Evolutionary conservation across 768 basidiomycete species (phyloP), one percentile per base, ranked within the genome.

Genomic region (Kockovaella imperatae): DNA sequence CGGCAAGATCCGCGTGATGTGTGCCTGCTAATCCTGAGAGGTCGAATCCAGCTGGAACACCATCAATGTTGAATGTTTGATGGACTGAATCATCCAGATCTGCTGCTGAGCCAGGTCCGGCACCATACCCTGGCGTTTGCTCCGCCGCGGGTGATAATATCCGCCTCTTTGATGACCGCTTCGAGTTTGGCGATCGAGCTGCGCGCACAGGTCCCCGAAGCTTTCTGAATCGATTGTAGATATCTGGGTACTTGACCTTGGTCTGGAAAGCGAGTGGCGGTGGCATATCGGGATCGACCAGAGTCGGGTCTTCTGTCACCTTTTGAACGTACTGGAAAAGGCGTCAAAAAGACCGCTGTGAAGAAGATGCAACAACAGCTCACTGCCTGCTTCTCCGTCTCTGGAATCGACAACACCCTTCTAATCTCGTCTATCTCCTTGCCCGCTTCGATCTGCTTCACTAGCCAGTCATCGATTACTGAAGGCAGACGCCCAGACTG

Each of bases 221-320:
- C 35, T 64, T 63, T 8, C 65, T 53, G 49, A 56, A 67, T 35
- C 65, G 54, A 24, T 67, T 67, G 45, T 67, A 67, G 25, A 67
- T 52, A 39, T 64, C 65, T 20, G 65, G 59, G 39, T 67, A 67
- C 46, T 64, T 64, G 46, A 67, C 61, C 25, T 59, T 52, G 4
- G 57, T 40, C 5, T 51, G 45, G 30, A 58, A 42, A 0, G 59
- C 57, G 5, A 64, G 23, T 8, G 62, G 47, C 6, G 65, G 65
- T 2, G 65, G 65, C 43, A 54, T 35, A 46, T 59, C 54, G 3
- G 52, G 51, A 5, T 44, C 39, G 4, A 54, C 24, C 6, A 43
- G 29, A 17, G 46, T 41, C 4, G 55, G 58, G 41, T 57, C 55
- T 11, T 53, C 50, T 18, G 39, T 34, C 10, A 45, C 51, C 32